phyloP scores from a whole-genome alignment of 176 grass and related monocot genomes.

The Bolboschoenus planiculmis region DNA sequence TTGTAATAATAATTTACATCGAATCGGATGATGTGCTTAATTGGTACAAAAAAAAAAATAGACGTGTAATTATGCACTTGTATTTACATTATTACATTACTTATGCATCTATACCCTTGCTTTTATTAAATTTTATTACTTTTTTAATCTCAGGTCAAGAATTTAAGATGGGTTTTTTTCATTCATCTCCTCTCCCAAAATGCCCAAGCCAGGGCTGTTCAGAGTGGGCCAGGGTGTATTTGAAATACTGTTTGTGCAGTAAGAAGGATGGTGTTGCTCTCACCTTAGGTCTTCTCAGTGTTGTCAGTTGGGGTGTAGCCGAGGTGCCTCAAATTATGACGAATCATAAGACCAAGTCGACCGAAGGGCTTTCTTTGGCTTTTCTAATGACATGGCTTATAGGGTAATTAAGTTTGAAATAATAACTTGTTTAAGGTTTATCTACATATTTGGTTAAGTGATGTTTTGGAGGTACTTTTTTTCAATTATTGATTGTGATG shows the following conservation, averaged over 20 bases:
- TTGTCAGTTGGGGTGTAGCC: conserved; percentile 78
- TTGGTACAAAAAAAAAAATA: not conserved
- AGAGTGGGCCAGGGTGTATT: conserved; percentile 57
- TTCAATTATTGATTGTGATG: not conserved
- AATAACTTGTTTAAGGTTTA: not conserved
- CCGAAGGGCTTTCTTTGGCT: conserved; percentile 71
- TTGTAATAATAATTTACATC: not conserved
- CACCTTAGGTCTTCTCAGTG: conserved; percentile 54
- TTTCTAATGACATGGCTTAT: conserved; percentile 91
- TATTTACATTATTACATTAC: not conserved
- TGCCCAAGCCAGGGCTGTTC: conserved; percentile 33
- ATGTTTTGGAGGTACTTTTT: conserved; percentile 15
- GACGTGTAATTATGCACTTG: not conserved
- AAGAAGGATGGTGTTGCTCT: conserved; percentile 50
- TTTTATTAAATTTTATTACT: not conserved
- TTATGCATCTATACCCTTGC: not conserved
- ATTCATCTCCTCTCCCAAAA: conserved; percentile 29
- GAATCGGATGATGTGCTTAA: not conserved
- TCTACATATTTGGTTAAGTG: not conserved
- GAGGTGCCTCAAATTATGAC: conserved; percentile 94
- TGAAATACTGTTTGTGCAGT: conserved; percentile 74
- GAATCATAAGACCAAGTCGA: conserved; percentile 72
- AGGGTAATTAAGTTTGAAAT: conserved; percentile 57
- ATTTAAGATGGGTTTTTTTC: conserved; percentile 39
- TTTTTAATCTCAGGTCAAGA: not conserved